These are phyloP conservation scores for Triangularia setosa DNA, from an alignment of 2,329 filamentous ascomycete species.

Conservation along the genomic window DNA sequence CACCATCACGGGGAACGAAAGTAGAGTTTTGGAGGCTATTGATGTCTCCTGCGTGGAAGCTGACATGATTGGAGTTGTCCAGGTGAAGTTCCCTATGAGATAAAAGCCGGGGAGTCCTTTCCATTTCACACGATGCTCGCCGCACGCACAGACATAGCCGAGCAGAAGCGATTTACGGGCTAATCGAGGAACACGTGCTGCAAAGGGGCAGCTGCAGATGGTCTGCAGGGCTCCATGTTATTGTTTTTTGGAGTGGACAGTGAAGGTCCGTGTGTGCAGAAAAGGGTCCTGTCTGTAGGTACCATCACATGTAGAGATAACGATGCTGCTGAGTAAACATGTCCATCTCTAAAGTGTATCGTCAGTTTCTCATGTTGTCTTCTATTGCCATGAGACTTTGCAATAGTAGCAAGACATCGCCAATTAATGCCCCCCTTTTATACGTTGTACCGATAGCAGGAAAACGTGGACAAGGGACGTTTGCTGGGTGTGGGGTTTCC, in stretches of 20 bases:
- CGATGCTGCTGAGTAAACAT: background rate
- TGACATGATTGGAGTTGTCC: background rate
- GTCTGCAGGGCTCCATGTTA: background rate
- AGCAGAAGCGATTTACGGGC: background rate
- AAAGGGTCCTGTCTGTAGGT: too few relatives aligned
- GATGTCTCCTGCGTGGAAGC: background rate
- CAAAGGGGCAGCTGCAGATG: background rate
- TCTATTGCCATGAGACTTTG: background rate
- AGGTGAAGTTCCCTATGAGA: background rate
- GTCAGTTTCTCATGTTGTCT: background rate
- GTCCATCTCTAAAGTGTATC: background rate
- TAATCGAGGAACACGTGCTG: background rate
- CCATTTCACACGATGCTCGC: background rate
- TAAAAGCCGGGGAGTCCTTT: background rate
- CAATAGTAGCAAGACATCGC: background rate
- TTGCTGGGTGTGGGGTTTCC: background rate
- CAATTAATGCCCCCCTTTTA: background rate
- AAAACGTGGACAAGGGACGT: background rate
- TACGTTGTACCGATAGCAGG: background rate
- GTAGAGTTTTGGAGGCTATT: background rate
- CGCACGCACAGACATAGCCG: background rate
- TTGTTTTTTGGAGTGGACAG: background rate
- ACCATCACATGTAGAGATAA: background rate
- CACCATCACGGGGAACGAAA: background rate
- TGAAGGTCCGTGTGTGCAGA: background rate